A percentile compares a stretch with the other conserved stretches of the same genome.
Evolutionary conservation across 2,329 filamentous ascomycete genomes (phyloP).

Genomic region (Calonectria pauciramosa): DNA sequence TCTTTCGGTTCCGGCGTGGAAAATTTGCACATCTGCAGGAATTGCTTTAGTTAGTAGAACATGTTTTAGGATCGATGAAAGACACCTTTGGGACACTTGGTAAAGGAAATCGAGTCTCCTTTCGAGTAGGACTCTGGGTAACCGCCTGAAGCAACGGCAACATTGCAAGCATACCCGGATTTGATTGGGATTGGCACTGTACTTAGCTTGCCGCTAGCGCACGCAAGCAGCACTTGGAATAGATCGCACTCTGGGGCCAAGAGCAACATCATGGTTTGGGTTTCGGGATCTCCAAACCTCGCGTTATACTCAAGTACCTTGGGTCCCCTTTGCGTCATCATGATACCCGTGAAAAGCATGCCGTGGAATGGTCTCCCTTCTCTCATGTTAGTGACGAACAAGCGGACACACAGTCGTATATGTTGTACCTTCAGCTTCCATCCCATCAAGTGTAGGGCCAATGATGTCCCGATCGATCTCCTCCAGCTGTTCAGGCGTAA

Average conservation of each 20-base stretch:
- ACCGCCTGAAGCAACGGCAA: not conserved
- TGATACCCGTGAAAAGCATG: not conserved
- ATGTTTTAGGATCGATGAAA: not conserved
- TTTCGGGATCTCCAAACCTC: not conserved
- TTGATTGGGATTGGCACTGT: not conserved
- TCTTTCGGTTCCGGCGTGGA: not conserved
- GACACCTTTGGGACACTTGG: not conserved
- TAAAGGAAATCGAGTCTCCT: not conserved
- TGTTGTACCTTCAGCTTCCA: constrained; percentile 66
- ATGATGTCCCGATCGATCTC: constrained; percentile 72
- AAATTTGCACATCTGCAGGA: not conserved
- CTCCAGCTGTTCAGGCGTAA: constrained; percentile 64
- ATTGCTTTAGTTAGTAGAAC: not conserved
- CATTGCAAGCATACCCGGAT: not conserved
- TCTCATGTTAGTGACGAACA: not conserved
- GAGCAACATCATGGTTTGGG: not conserved
- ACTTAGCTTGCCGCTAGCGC: too few relatives aligned
- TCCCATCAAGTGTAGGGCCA: constrained; percentile 74
- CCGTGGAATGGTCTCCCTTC: not conserved
- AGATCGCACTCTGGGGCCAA: not conserved
- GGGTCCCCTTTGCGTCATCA: not conserved
- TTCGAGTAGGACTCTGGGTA: not conserved
- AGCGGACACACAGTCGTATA: not conserved
- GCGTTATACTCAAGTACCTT: not conserved
- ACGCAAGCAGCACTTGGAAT: not conserved